Evolutionary conservation across 352 stramenopile species (phyloP).

Genomic region (Phytophthora crassamura): DNA sequence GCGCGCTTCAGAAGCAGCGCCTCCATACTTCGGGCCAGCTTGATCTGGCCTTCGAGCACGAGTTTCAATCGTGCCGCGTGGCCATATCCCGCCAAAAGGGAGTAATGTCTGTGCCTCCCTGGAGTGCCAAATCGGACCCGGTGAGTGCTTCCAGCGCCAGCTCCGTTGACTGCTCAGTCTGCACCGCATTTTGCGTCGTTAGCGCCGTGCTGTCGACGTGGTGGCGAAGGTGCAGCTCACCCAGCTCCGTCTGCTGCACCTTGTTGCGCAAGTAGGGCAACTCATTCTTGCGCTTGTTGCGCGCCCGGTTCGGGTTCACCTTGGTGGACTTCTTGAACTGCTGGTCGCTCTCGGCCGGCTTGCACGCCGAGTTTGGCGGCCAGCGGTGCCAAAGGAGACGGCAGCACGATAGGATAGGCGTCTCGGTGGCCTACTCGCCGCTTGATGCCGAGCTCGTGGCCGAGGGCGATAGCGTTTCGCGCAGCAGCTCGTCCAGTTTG

Average conservation of each 20-base stretch:
- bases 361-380: constrained; percentile 1
- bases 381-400: constrained; percentile 23
- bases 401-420: constrained; percentile 17
- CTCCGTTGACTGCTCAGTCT: not conserved
- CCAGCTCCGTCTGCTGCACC: constrained; percentile 40
- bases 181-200: constrained; percentile 1
- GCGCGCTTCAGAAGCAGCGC: constrained; percentile 47
- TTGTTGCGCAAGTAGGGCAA: constrained; percentile 58
- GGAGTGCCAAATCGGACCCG: constrained; percentile 4
- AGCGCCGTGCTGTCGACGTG: not conserved
- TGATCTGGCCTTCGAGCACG: constrained; percentile 57
- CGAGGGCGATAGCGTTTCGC: constrained; percentile 11
- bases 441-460: constrained; percentile 11
- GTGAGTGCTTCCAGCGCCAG: not conserved
- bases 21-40: constrained; percentile 54
- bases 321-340: constrained; percentile 19
- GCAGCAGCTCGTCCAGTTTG: constrained; percentile 31
- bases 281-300: constrained; percentile 59
- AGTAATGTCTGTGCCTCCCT: constrained; percentile 8
- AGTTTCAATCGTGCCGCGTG: constrained; percentile 52
- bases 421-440: not conserved
- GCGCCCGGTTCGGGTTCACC: constrained; percentile 51
- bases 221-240: constrained; percentile 28
- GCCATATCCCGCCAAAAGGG: constrained; percentile 53
- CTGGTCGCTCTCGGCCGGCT: constrained; percentile 1